Evolutionary conservation across 768 basidiomycete genomes (phyloP).

Genomic region (Clitopilus passeckerianus): DNA sequence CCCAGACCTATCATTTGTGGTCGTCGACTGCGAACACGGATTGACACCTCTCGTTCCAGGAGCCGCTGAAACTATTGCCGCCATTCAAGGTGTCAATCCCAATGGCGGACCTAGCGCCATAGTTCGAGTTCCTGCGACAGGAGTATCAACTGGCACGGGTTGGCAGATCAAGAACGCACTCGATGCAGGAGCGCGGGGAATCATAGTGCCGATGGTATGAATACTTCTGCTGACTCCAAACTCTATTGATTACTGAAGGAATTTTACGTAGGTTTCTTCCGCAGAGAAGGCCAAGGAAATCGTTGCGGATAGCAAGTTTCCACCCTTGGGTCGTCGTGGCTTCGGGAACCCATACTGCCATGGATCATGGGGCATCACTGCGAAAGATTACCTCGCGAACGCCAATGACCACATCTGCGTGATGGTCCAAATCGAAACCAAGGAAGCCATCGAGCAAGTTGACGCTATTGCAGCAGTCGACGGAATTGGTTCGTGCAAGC

Average conservation of each 20-base stretch:
- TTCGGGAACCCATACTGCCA: slow-evolving; percentile 65
- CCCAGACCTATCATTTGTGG: slow-evolving; percentile 54
- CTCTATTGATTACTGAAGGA: background rate
- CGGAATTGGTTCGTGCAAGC: slow-evolving; percentile 45
- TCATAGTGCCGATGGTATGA: slow-evolving; percentile 64
- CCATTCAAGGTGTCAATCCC: slow-evolving; percentile 41
- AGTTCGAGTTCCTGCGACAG: slow-evolving; percentile 63
- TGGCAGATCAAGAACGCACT: slow-evolving; percentile 74
- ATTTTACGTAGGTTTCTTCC: slow-evolving; percentile 43
- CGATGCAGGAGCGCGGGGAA: slow-evolving; percentile 61
- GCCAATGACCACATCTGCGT: slow-evolving; percentile 55
- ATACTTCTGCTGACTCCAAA: background rate
- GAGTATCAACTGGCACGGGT: slow-evolving; percentile 44
- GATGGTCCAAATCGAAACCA: slow-evolving; percentile 66
- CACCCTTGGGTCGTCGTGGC: slow-evolving; percentile 57
- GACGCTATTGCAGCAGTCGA: slow-evolving; percentile 56
- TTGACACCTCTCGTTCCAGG: slow-evolving; percentile 49
- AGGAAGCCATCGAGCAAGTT: slow-evolving; percentile 53
- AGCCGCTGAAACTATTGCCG: slow-evolving; percentile 50
- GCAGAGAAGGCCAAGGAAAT: slow-evolving; percentile 53
- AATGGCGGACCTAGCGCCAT: slow-evolving; percentile 47
- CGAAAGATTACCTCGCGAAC: slow-evolving; percentile 42
- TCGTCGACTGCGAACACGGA: slow-evolving; percentile 69
- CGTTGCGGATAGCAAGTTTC: slow-evolving; percentile 55
- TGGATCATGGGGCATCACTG: slow-evolving; percentile 46